These are phyloP conservation scores for Rosa lucieae DNA, from an alignment of 306 rosid species.

Conservation along the genomic window DNA sequence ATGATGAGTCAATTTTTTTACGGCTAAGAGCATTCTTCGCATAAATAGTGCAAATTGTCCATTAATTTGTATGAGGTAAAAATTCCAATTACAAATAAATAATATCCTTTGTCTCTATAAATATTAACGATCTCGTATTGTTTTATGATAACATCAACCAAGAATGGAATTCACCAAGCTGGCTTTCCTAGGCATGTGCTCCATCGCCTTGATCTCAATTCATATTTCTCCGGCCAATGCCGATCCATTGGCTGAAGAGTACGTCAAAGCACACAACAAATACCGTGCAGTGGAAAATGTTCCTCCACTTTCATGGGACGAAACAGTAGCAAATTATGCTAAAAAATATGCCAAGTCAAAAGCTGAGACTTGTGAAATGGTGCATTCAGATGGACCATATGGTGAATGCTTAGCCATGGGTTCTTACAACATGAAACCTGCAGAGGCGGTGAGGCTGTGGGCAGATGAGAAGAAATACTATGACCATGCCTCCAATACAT, in stretches of 20 bases:
- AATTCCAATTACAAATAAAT: too few species aligned
- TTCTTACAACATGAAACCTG: neutral
- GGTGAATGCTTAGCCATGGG: neutral
- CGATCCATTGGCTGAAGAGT: neutral
- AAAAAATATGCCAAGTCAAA: neutral
- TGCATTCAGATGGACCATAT: neutral
- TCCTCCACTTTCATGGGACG: neutral
- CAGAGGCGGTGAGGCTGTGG: neutral
- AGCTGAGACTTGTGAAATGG: neutral
- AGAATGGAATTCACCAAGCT: constrained; percentile 2
- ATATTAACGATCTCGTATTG: neutral
- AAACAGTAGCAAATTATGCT: neutral
- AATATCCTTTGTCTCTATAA: neutral
- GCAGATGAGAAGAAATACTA: neutral
- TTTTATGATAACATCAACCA: neutral
- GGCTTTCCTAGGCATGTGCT: neutral
- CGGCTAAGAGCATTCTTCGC: neutral
- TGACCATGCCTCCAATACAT: neutral
- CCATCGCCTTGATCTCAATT: neutral
- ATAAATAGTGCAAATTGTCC: neutral
- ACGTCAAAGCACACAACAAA: neutral
- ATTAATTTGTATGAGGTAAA: neutral
- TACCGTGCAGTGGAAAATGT: neutral
- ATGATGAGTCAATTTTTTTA: neutral
- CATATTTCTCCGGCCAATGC: neutral